Percentiles rank a stretch among this genome's conserved stretches.
Evolutionary conservation across 371 early-diverging fungal genomes (phyloP).

Genomic region (Zychaea mexicana): DNA sequence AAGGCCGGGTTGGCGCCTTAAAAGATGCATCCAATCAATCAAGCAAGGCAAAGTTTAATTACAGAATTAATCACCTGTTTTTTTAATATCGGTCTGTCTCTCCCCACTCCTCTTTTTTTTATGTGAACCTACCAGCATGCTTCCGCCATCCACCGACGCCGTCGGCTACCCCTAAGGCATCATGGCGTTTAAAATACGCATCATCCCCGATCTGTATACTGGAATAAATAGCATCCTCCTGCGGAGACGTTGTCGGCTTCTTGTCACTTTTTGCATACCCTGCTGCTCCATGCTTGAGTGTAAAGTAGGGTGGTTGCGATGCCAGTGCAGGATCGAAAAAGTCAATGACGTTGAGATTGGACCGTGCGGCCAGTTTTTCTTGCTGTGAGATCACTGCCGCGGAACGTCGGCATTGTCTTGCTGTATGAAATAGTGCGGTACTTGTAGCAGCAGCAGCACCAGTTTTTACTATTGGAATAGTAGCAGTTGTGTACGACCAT

Average conservation of each 20-base stretch:
- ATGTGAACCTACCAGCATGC: constrained; percentile 41
- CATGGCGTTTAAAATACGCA: constrained; percentile 75
- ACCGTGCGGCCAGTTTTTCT: constrained; percentile 19
- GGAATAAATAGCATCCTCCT: constrained; percentile 78
- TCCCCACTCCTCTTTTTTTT: too few species aligned
- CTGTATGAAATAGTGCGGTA: not conserved
- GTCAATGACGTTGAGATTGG: constrained; percentile 45
- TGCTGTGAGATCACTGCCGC: constrained; percentile 30
- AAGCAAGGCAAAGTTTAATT: too few species aligned
- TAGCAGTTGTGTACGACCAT: not conserved
- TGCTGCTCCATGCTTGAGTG: constrained; percentile 72
- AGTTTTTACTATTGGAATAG: too few species aligned
- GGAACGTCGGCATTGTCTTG: not conserved
- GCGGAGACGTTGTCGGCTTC: constrained; percentile 36
- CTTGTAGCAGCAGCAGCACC: too few species aligned
- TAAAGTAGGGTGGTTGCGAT: constrained; percentile 44
- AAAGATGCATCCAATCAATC: constrained; percentile 1
- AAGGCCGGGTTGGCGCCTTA: constrained; percentile 82
- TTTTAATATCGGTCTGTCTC: too few species aligned
- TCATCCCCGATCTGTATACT: constrained; percentile 83
- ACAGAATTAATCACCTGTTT: not conserved
- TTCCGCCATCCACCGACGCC: constrained; percentile 86
- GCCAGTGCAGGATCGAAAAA: constrained; percentile 45
- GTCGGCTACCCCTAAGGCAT: constrained; percentile 83
- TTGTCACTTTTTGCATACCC: constrained; percentile 76